Percentiles rank a stretch among this genome's conserved stretches.
These are phyloP conservation scores for Oidiodendron maius DNA, from an alignment of 495 filamentous ascomycete species.

Conservation along the genomic window DNA sequence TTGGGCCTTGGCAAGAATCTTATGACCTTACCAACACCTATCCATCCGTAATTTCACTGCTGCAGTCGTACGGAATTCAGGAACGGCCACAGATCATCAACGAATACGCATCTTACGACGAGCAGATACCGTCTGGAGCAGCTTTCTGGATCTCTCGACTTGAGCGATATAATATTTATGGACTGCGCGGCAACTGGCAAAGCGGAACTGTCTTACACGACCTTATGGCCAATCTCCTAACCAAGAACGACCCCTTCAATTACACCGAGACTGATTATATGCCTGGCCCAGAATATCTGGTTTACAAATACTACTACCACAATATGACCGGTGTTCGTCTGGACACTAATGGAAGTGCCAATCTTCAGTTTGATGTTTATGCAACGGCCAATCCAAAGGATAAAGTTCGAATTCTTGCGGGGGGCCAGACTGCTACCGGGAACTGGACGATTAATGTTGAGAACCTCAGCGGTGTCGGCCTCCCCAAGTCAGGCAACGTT, in stretches of 20 bases:
- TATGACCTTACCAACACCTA: background rate
- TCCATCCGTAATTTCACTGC: background rate
- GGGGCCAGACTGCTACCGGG: background rate
- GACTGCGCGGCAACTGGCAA: background rate
- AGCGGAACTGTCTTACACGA: background rate
- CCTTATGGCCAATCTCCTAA: background rate
- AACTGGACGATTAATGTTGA: background rate
- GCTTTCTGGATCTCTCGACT: background rate
- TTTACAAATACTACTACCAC: conserved; percentile 2
- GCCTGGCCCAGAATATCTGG: background rate
- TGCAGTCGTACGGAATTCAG: background rate
- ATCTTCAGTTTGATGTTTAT: background rate
- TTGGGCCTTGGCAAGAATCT: too few species aligned
- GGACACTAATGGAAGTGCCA: background rate
- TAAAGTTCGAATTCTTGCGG: background rate
- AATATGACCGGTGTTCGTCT: background rate
- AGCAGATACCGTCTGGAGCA: background rate
- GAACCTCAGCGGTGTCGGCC: background rate
- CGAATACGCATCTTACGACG: background rate
- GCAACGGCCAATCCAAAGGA: background rate
- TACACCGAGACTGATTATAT: background rate
- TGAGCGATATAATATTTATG: background rate
- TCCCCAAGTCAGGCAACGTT: background rate
- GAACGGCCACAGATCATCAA: background rate
- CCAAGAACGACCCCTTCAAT: background rate